A percentile compares a stretch with the other conserved stretches of the same genome.
Conservation (phyloP, 2,329 filamentous ascomycete species). For the Sarocladium kiliense region DNA sequence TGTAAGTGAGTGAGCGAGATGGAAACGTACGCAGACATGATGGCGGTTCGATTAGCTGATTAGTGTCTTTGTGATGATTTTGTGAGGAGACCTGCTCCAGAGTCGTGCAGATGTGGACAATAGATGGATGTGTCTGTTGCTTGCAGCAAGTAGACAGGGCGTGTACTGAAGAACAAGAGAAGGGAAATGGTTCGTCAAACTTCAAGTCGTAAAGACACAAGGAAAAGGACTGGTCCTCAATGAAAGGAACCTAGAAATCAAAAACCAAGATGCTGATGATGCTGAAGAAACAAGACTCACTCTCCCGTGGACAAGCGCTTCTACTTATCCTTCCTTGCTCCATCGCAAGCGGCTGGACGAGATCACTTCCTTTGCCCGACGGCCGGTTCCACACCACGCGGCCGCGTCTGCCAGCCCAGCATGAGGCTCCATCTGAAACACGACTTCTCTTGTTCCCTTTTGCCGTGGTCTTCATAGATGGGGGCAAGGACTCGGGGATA, state of each 20-base stretch:
- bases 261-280: background rate
- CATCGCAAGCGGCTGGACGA: background rate
- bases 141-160: too few relatives aligned
- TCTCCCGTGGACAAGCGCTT: slow-evolving; percentile 6
- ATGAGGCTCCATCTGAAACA: slow-evolving; percentile 8
- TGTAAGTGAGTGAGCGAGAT: background rate
- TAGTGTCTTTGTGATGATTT: background rate
- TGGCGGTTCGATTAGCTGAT: background rate
- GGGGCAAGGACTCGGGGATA: too few relatives aligned
- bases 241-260: background rate
- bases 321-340: slow-evolving; percentile 2
- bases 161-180: background rate
- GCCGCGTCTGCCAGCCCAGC: slow-evolving; percentile 1
- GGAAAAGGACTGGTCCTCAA: slow-evolving; percentile 8
- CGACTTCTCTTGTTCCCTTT: background rate
- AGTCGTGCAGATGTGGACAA: background rate
- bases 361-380: background rate
- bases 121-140: too few relatives aligned
- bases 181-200: background rate
- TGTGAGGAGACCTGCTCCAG: slow-evolving; percentile 10
- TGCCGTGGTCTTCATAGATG: background rate
- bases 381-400: slow-evolving; percentile 2
- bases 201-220: slow-evolving; percentile 2
- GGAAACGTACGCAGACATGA: slow-evolving; percentile 11
- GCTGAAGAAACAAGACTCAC: background rate